These are phyloP conservation scores for Saccharomycopsis hybrid DNA, from an alignment of 1,139 yeast species.

Conservation along the genomic window DNA sequence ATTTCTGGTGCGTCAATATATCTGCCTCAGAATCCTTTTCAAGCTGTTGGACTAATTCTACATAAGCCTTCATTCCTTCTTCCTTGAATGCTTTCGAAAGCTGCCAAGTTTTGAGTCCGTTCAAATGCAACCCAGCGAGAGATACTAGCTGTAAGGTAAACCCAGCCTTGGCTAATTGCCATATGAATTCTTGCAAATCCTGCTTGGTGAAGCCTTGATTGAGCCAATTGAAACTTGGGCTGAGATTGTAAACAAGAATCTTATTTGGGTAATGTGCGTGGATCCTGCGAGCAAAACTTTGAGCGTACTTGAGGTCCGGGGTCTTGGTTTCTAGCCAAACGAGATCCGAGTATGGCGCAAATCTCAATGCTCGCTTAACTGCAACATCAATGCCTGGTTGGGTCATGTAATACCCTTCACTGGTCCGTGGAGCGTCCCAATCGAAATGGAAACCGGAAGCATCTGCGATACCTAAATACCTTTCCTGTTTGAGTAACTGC, in stretches of 20 bases:
- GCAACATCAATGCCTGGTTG: conserved; percentile 48
- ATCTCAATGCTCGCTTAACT: conserved; percentile 43
- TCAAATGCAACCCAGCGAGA: conserved; percentile 47
- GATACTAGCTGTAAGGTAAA: conserved; percentile 49
- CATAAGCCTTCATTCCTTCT: conserved; percentile 53
- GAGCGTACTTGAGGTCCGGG: conserved; percentile 47
- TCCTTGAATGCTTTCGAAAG: conserved; percentile 39
- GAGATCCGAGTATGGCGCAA: conserved; percentile 51
- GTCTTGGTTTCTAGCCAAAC: conserved; percentile 55
- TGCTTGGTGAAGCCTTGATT: conserved; percentile 45
- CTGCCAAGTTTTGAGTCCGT: conserved; percentile 46
- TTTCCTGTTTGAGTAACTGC: neutral
- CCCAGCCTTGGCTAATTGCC: conserved; percentile 50
- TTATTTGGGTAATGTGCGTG: conserved; percentile 44
- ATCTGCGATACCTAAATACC: conserved; percentile 25
- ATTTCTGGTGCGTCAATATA: conserved; percentile 50
- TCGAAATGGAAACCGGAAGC: conserved; percentile 34
- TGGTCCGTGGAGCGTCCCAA: conserved; percentile 55
- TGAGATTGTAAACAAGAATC: conserved; percentile 50
- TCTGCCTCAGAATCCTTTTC: conserved; percentile 44
- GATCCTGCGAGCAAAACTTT: conserved; percentile 40
- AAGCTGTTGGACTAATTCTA: conserved; percentile 41
- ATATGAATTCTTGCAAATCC: conserved; percentile 42
- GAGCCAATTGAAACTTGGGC: conserved; percentile 53
- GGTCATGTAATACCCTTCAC: conserved; percentile 49